A percentile compares a stretch with the other conserved stretches of the same genome.
phyloP scores from a whole-genome alignment of 768 basidiomycete species.

The Mycena latifolia region DNA sequence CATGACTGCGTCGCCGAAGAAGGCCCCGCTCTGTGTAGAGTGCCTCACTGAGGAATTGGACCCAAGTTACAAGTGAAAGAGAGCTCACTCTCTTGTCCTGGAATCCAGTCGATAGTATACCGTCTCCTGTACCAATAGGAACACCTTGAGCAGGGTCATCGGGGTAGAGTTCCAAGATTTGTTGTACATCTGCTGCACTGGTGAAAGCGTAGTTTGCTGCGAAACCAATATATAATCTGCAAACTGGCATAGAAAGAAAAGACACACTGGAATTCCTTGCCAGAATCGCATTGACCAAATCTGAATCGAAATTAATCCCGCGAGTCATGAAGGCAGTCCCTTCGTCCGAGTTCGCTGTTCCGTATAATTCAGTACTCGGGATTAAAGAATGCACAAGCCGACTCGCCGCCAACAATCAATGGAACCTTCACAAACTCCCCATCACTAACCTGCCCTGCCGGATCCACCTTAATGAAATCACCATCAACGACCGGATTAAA shows the following conservation, averaged over 20 bases:
- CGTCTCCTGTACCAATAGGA: slow-evolving; percentile 30
- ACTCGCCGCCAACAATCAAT: slow-evolving; percentile 29
- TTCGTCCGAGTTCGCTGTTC: slow-evolving; percentile 29
- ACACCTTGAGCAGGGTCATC: slow-evolving; percentile 32
- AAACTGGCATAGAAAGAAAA: slow-evolving; percentile 24
- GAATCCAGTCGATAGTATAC: slow-evolving; percentile 28
- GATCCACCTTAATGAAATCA: slow-evolving; percentile 29
- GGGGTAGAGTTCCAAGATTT: slow-evolving; percentile 29
- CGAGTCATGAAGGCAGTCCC: slow-evolving; percentile 25
- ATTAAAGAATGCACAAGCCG: slow-evolving; percentile 26
- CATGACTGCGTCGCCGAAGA: slow-evolving; percentile 29
- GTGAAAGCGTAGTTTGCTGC: slow-evolving; percentile 28
- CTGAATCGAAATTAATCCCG: slow-evolving; percentile 28
- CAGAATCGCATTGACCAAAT: slow-evolving; percentile 28
- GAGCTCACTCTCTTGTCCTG: slow-evolving; percentile 29
- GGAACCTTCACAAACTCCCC: slow-evolving; percentile 26
- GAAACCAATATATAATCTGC: slow-evolving; percentile 23
- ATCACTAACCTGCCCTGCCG: slow-evolving; percentile 30
- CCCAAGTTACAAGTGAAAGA: slow-evolving; percentile 25
- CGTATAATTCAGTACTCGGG: slow-evolving; percentile 26
- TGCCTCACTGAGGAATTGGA: slow-evolving; percentile 23
- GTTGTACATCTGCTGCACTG: slow-evolving; percentile 28
- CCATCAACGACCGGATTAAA: slow-evolving; percentile 29
- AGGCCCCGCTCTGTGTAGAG: slow-evolving; percentile 26
- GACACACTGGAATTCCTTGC: slow-evolving; percentile 27